phyloP scores from a whole-genome alignment of 805 yeast genomes.

The Zygoascus bituminiphila region DNA sequence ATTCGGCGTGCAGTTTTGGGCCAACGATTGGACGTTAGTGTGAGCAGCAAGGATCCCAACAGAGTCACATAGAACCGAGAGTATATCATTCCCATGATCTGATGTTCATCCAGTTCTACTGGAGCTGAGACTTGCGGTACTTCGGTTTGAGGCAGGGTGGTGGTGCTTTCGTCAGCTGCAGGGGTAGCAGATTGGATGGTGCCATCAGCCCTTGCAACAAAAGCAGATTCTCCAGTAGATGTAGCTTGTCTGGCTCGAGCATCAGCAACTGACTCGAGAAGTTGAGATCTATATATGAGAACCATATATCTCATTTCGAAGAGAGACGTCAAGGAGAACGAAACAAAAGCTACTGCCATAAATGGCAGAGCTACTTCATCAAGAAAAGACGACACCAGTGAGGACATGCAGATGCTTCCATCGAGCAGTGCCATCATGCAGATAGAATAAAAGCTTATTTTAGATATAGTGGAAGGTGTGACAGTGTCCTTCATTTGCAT shows the following conservation, averaged over 20 bases:
- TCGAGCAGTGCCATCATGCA: conserved; percentile 59
- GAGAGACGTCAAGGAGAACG: conserved; percentile 60
- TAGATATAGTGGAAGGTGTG: conserved; percentile 74
- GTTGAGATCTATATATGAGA: conserved; percentile 58
- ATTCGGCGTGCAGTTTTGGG: conserved; percentile 44
- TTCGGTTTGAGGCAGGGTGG: conserved; percentile 1
- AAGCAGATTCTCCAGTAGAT: conserved; percentile 12
- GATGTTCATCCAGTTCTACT: conserved; percentile 41
- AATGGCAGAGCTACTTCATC: conserved; percentile 56
- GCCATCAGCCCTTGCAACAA: conserved; percentile 21
- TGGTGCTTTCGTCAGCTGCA: neutral
- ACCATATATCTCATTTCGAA: conserved; percentile 72
- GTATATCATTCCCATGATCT: conserved; percentile 49
- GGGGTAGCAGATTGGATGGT: conserved; percentile 16
- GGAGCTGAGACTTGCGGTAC: neutral
- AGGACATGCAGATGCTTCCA: conserved; percentile 56
- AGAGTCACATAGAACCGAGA: conserved; percentile 47
- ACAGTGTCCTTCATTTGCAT: conserved; percentile 62
- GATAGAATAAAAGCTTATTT: conserved; percentile 57
- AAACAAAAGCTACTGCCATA: conserved; percentile 59
- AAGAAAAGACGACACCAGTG: conserved; percentile 49
- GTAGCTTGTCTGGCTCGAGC: conserved; percentile 31
- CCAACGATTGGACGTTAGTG: conserved; percentile 56
- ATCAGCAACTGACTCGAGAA: conserved; percentile 25
- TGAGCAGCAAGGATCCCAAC: conserved; percentile 47